These are phyloP conservation scores for Sideroxylon spinosum DNA, from an alignment of 179 eudicot genomes.

Conservation along the genomic window DNA sequence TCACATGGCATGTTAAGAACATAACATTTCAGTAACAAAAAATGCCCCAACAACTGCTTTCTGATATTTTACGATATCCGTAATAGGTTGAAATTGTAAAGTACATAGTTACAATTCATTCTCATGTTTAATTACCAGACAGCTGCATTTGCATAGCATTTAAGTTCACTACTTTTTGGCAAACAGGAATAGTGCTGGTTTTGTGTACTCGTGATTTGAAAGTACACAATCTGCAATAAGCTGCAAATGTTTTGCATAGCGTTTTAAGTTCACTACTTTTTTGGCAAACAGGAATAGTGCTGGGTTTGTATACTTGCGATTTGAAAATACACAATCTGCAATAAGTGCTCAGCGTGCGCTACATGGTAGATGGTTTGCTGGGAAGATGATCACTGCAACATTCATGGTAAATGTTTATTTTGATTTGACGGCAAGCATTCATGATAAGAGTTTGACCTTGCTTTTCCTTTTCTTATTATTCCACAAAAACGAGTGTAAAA, in stretches of 20 bases:
- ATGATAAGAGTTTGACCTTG: no score
- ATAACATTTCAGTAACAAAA: neutral
- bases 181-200: conserved; percentile 67
- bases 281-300: conserved; percentile 50
- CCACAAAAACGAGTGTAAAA: neutral
- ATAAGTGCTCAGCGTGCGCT: conserved; percentile 65
- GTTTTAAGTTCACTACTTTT: neutral
- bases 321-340: conserved; percentile 58
- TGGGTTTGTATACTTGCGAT: conserved; percentile 76
- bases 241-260: neutral
- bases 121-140: neutral
- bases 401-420: conserved; percentile 48
- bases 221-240: conserved; percentile 48
- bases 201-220: conserved; percentile 71
- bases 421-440: neutral
- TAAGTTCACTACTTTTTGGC: neutral
- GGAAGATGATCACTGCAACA: conserved; percentile 87
- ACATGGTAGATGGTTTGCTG: conserved; percentile 93
- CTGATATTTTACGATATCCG: neutral
- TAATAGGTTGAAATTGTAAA: neutral
- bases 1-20: no score
- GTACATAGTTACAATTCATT: neutral
- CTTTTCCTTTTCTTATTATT: neutral
- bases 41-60: neutral
- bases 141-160: neutral